Base-by-base conservation (phyloP, 1,284 basidiomycete genomes). In the Stygiomarasmius scandens region DNA sequence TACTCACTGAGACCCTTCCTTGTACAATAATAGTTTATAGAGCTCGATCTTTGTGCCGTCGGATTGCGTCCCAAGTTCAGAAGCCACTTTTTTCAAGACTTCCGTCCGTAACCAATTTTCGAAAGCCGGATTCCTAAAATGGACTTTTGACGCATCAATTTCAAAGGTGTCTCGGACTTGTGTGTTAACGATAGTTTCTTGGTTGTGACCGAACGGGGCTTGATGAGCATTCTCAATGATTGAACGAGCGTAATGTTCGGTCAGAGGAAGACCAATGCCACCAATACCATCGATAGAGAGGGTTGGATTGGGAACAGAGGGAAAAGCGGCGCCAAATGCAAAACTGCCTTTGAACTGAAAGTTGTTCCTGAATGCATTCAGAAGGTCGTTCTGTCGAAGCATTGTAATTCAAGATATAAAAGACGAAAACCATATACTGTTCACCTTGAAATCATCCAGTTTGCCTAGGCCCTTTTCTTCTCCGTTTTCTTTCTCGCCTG, bases 111-210 rank as follows among this genome's bases (percentile, higher is more conserved):
- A 54, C 41, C 63, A 77, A 2, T 53, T 27, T 6, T 60, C 44
- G 75, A 76, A 78, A 6, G 57, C 65, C 1, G 72, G 67, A 61
- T 78, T 78, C 12, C 60, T 57, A 49, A 78, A 75, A 16, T 52
- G 62, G 14, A 77, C 60, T 25, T 63, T 67, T 2, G 56, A 54
- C 1, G 72, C 67, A 32, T 73, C 71, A 45, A 77, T 71, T 56
- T 77, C 74, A 76, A 75, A 78, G 1, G 77, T 77, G 65, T 78
- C 72, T 14, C 77, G 67, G 11, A 78, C 75, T n/a, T n/a, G n/a
- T 24, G 65, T 74, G 52, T 78, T 69, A 1, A 78, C 67, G 4
- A 77, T 59, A 0, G 72, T 74, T 14, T 66, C 64, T 48, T 73
- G 69, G 24, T 73, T 74, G 29, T 74, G 66, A 5, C 76, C 76